Evolutionary conservation across 2,329 filamentous ascomycete genomes (phyloP), one percentile per base, ranked within the genome.

Genomic region (Fusarium begoniae): DNA sequence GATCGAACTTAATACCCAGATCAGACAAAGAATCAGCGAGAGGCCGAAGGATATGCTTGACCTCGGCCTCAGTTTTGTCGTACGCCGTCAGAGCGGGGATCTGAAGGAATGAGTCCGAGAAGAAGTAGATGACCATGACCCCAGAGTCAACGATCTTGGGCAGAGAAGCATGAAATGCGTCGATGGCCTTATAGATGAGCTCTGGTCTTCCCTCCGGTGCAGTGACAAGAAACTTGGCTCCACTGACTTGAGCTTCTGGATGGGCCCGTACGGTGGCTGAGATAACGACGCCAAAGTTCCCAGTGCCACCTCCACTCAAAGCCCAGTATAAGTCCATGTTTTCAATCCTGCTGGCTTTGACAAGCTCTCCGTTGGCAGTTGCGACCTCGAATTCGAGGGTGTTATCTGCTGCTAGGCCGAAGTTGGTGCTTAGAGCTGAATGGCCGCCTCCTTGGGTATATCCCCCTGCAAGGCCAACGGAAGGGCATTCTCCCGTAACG

Each of bases 261-360:
- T 90, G 83, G 3, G 86, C 84, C 69, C 87, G 87, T 35, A 86
- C 82, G 1, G 88, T 90, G 77, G 90, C 82, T 6, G 87, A 88
- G 28, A 85, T 78, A 4, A 91, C 87, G 2, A 91, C 83, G 5
- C 84, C 90, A 67, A 87, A 92, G 26, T 85, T 91, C 12, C 89
- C 88, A 5, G 86, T 86, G 4, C 90, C 90, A 2, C 90, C 89
- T 4, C 90, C 90, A 37, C 84, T 83, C 3, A 91, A 80, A 2
- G 90, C 91, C 90, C 90, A 93, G 80, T 89, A 92, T 3, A 92
- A 81, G 50, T 91, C 90, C 0, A 81, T 65, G 66, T 92, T 88
- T 20, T 85, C 63, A 1, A n/a, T n/a, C n/a, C 81, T 83, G 6
- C 82, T 86, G 0, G 89, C 89, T 4, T 79, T 85, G 4, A 90